Conservation (phyloP, 768 basidiomycete species). For the Collybia nuda region DNA sequence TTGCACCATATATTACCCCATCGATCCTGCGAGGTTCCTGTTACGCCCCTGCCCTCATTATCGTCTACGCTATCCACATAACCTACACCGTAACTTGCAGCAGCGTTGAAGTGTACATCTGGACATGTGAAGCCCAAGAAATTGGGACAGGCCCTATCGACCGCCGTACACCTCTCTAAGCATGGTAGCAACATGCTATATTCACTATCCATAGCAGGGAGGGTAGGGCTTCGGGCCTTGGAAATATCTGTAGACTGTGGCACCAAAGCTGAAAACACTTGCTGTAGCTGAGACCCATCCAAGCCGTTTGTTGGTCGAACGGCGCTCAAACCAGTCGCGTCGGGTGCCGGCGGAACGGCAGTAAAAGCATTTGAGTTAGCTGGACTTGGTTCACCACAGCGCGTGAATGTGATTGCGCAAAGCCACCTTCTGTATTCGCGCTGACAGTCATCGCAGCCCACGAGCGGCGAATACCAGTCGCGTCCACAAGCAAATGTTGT, state of each 20-base stretch:
- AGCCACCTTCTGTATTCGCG: constrained; percentile 75
- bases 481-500: constrained; percentile 77
- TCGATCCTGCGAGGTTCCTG: constrained; percentile 57
- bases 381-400: constrained; percentile 61
- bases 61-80: constrained; percentile 61
- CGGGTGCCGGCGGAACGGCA: constrained; percentile 26
- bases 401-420: constrained; percentile 70
- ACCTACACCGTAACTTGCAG: constrained; percentile 72
- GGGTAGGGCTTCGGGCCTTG: constrained; percentile 41
- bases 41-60: constrained; percentile 44
- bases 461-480: constrained; percentile 76
- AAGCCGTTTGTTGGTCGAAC: constrained; percentile 17
- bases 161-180: constrained; percentile 72
- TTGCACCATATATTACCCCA: constrained; percentile 85
- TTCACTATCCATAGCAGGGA: constrained; percentile 40
- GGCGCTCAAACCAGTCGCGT: constrained; percentile 29
- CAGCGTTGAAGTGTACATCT: constrained; percentile 56
- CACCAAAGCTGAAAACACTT: constrained; percentile 50
- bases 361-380: constrained; percentile 32
- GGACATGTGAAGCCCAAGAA: constrained; percentile 76
- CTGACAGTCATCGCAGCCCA: constrained; percentile 76
- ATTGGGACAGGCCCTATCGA: constrained; percentile 75
- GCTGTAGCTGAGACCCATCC: constrained; percentile 17
- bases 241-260: constrained; percentile 37
- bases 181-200: constrained; percentile 77